A percentile compares a stretch with the other conserved stretches of the same genome.
Evolutionary conservation across 2,329 filamentous ascomycete species (phyloP).

Genomic region (Xylariaceae sp.): DNA sequence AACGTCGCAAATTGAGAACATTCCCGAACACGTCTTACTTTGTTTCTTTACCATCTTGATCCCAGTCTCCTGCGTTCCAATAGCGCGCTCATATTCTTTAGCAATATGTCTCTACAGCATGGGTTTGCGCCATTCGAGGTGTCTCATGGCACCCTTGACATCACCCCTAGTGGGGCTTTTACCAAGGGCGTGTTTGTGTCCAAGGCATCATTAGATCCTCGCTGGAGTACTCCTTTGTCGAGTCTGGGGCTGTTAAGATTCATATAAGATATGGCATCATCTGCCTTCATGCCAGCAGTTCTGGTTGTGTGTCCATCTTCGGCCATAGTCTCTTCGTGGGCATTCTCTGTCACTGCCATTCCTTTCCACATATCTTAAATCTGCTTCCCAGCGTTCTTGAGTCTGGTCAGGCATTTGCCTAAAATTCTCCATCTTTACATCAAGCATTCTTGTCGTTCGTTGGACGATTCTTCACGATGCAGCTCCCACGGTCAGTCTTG

Average conservation of each 20-base stretch:
- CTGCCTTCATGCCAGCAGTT: constrained; percentile 30
- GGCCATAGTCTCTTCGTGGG: constrained; percentile 25
- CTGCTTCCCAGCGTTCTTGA: constrained; percentile 33
- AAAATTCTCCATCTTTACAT: constrained; percentile 31
- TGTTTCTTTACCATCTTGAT: constrained; percentile 25
- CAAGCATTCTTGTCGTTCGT: constrained; percentile 30
- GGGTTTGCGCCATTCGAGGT: constrained; percentile 26
- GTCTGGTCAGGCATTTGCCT: constrained; percentile 28
- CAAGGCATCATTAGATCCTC: constrained; percentile 23
- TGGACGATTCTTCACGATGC: constrained; percentile 32
- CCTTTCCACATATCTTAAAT: constrained; percentile 34
- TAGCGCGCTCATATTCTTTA: constrained; percentile 11
- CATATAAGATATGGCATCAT: constrained; percentile 33
- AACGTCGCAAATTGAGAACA: constrained; percentile 29
- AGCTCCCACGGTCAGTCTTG: constrained; percentile 41
- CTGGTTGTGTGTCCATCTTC: constrained; percentile 22
- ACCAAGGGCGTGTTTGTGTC: constrained; percentile 24
- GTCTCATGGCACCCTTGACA: constrained; percentile 29
- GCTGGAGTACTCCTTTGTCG: constrained; percentile 14
- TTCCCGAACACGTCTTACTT: constrained; percentile 28
- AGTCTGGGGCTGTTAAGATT: constrained; percentile 15
- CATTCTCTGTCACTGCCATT: constrained; percentile 34
- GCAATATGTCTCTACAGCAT: constrained; percentile 21
- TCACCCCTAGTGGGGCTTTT: constrained; percentile 22
- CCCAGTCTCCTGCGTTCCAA: constrained; percentile 30